Evolutionary conservation across 1,284 basidiomycete species (phyloP).

Genomic region (Lentinula novae-zelandiae): DNA sequence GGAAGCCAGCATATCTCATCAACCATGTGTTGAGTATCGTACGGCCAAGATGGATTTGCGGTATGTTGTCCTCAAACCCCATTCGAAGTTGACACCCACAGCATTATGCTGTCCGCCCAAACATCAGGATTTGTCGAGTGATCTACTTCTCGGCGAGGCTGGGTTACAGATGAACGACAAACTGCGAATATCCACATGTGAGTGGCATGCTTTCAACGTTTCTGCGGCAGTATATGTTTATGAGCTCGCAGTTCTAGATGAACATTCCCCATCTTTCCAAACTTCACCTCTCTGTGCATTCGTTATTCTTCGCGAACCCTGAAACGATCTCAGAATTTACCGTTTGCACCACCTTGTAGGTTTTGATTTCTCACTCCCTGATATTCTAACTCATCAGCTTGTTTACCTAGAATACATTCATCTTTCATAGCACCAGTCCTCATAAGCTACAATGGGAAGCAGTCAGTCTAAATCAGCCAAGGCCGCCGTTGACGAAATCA

Average conservation of each 20-base stretch:
- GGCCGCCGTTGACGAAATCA: conserved; percentile 1
- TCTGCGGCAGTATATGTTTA: not conserved
- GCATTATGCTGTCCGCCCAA: too few species aligned
- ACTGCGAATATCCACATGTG: not conserved
- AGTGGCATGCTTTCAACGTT: not conserved
- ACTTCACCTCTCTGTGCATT: not conserved
- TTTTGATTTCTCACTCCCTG: not conserved
- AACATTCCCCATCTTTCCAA: not conserved
- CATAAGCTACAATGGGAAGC: not conserved
- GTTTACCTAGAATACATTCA: not conserved
- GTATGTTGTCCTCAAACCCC: too few species aligned
- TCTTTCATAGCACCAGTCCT: not conserved
- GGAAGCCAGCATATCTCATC: too few species aligned
- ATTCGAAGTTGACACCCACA: too few species aligned
- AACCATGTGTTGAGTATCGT: too few species aligned
- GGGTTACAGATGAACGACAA: not conserved
- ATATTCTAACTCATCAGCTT: not conserved
- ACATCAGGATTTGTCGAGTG: not conserved
- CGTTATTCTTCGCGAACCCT: not conserved
- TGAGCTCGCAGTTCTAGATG: not conserved
- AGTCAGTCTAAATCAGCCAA: conserved; percentile 2
- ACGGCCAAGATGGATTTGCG: too few species aligned
- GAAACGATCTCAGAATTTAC: not conserved
- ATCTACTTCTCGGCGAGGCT: not conserved
- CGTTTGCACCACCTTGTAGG: not conserved